Base-by-base conservation (phyloP, 1,139 yeast species). In the Scheffersomyces illinoinensis region DNA sequence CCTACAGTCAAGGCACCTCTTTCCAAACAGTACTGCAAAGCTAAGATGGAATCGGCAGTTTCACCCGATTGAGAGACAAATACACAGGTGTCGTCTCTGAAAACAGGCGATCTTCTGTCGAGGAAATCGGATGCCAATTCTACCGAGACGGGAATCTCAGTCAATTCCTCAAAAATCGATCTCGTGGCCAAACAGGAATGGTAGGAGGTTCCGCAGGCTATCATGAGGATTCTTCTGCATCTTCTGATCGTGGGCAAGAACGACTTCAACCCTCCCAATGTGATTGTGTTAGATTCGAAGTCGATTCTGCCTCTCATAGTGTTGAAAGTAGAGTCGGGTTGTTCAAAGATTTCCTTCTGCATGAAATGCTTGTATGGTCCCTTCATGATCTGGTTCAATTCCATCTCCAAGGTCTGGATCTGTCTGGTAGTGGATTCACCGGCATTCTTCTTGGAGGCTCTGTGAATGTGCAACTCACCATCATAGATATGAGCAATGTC, bases 291-390 rank as follows among this genome's bases (percentile, higher is more conserved):
- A 72, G 89, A 88, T 54, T 89, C 95, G 71, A 95, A 95, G 77
- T 96, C 98, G 65, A 95, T 85, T 81, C 99, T 92, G 72, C 99
- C 99, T 83, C 99, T 90, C 99, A 96, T 96, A 57, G 99, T 95
- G 82, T 95, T 96, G 75, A 93, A 89, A 57, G 98, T 91, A 5
- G 98, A 93, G 71, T 96, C 99, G 53, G 99, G 99, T 79, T 96
- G 99, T 77, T 96, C 99, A 72, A 90, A 91, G 68, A 96, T 96
- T 80, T 96, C 99, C 85, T 96, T 96, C 79, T 93, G 97, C 99
- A 96, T 96, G 76, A 93, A 96, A 77, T 95, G 99, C 67, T 86
- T 88, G 81, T 90, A 95, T 65, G 91, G 90, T 68, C 99, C 99
- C 83, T 93, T 95, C 99, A 95, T 95, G 72, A 96, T 95, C 80